A percentile compares a stretch with the other conserved stretches of the same genome.
phyloP scores from a whole-genome alignment of 2,329 filamentous ascomycete genomes.

The Cryoendolithus antarcticus region DNA sequence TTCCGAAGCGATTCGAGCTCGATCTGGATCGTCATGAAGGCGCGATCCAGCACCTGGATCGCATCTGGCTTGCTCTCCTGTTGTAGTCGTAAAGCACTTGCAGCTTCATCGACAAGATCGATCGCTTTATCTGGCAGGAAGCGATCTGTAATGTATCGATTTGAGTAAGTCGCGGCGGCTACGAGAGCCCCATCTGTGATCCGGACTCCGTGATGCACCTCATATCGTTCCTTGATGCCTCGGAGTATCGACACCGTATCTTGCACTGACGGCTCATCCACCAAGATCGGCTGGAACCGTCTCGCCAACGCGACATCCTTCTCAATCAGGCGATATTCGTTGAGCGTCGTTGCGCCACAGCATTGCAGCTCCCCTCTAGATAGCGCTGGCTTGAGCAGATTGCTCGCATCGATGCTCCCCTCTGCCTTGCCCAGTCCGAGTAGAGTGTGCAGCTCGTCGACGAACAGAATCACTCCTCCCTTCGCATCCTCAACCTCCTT shows the following conservation, averaged over 20 bases:
- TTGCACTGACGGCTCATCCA: slow-evolving; percentile 81
- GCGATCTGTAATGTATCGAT: slow-evolving; percentile 91
- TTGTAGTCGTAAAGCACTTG: slow-evolving; percentile 76
- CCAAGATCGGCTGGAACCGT: slow-evolving; percentile 85
- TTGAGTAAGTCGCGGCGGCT: slow-evolving; percentile 81
- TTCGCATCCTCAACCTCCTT: slow-evolving; percentile 83
- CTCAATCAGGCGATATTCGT: slow-evolving; percentile 85
- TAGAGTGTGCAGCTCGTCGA: slow-evolving; percentile 86
- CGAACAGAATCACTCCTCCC: slow-evolving; percentile 84
- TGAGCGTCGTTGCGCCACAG: slow-evolving; percentile 85
- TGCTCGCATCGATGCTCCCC: slow-evolving; percentile 92
- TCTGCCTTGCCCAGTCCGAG: slow-evolving; percentile 89
- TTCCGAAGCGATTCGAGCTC: slow-evolving; percentile 90
- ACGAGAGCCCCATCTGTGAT: slow-evolving; percentile 90
- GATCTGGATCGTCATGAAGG: slow-evolving; percentile 95
- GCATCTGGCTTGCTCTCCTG: slow-evolving; percentile 95
- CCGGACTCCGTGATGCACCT: slow-evolving; percentile 89
- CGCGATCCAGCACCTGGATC: slow-evolving; percentile 82
- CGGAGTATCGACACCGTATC: slow-evolving; percentile 92
- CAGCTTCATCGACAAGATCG: slow-evolving; percentile 90
- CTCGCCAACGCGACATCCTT: slow-evolving; percentile 89
- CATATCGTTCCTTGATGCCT: slow-evolving; percentile 95
- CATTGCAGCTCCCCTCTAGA: slow-evolving; percentile 87
- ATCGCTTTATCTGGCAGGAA: slow-evolving; percentile 97
- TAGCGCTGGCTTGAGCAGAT: slow-evolving; percentile 85